A percentile compares a stretch with the other conserved stretches of the same genome.
phyloP scores from a whole-genome alignment of 257 asterid species.

The Lithospermum erythrorhizon region DNA sequence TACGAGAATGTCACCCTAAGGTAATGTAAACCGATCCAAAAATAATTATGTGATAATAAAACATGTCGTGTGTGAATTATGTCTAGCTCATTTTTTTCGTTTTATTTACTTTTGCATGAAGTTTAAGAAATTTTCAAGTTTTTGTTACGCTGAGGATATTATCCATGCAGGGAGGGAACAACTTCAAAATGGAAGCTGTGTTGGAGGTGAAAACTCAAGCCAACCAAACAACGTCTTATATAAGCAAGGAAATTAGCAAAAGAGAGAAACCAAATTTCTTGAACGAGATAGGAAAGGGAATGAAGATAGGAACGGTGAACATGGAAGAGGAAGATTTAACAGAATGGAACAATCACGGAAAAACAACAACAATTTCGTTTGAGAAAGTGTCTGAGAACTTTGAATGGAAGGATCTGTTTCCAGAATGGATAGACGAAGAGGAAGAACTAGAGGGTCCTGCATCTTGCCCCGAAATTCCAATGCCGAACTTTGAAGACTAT shows the following conservation, averaged over 20 bases:
- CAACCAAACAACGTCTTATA: conserved; percentile 17
- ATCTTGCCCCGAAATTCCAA: conserved; percentile 74
- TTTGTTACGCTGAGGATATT: neutral
- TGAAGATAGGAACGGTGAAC: conserved; percentile 62
- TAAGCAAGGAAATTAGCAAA: conserved; percentile 24
- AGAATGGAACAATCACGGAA: conserved; percentile 46
- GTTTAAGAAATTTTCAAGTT: neutral
- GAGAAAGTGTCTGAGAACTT: conserved; percentile 40
- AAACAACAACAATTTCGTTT: conserved; percentile 22
- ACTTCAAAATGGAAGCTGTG: conserved; percentile 56
- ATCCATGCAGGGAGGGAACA: conserved; percentile 17
- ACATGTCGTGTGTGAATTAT: neutral
- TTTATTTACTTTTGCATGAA: neutral
- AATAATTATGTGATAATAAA: neutral
- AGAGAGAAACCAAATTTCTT: conserved; percentile 59
- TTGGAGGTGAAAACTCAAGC: conserved; percentile 27
- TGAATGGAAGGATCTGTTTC: conserved; percentile 69
- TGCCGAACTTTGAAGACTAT: conserved; percentile 39
- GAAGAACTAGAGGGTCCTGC: conserved; percentile 68
- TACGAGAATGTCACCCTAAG: conserved; percentile 65
- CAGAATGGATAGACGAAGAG: conserved; percentile 97
- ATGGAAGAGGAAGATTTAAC: conserved; percentile 68
- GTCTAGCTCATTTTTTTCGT: neutral
- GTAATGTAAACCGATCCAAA: conserved; percentile 1
- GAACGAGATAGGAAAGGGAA: conserved; percentile 26